Base-by-base conservation (phyloP, 2,329 filamentous ascomycete species). In the Fusarium musae region DNA sequence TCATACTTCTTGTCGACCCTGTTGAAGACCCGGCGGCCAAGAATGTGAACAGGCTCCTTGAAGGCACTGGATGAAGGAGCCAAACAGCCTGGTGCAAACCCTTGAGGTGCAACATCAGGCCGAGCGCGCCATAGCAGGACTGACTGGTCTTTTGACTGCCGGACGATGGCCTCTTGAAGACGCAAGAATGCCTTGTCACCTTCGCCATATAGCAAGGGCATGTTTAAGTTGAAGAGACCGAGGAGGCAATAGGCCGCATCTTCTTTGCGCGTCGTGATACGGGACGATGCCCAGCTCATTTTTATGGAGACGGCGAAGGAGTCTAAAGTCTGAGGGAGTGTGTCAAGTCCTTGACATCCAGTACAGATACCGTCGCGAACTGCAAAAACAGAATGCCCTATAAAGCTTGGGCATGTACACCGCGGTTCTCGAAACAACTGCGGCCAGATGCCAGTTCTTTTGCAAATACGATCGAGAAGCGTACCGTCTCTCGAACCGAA, bases 181-280 rank as follows among this genome's bases (percentile, higher is more conserved):
- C 77, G 75, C 3, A 65, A 17, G 39, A 78, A 78, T 15, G 74
- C 74, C 21, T 78, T 78, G 10, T 72, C 52, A 8, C 78, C 79
- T 49, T 80, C 79, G 11, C 78, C 79, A 19, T 80, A 80, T 4
- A 80, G 63, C 53, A 80, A 66, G 5, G 78, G 70, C 70, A 80
- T 78, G 57, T 80, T 80, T 42, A 80, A 62, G 34, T 71, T 71
- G 53, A 80, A 80, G 11, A 80, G 59, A 6, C 79, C 79, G 30
- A 80, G 67, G 12, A 80, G 73, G n/a, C 74, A 79, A 43, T 80
- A 80, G 10, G 79, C 79, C 23, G 77, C 69, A 50, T 80, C 79
- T 49, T 80, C 79, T 39, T 74, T 73, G 23, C 77, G 70, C 1
- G 78, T 76, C 0, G 79, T 79, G 21, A 72, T 40, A 19, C 79